A percentile compares a stretch with the other conserved stretches of the same genome.
These are phyloP conservation scores for Eucalyptus albens DNA, from an alignment of 345 rosid species.

Conservation along the genomic window DNA sequence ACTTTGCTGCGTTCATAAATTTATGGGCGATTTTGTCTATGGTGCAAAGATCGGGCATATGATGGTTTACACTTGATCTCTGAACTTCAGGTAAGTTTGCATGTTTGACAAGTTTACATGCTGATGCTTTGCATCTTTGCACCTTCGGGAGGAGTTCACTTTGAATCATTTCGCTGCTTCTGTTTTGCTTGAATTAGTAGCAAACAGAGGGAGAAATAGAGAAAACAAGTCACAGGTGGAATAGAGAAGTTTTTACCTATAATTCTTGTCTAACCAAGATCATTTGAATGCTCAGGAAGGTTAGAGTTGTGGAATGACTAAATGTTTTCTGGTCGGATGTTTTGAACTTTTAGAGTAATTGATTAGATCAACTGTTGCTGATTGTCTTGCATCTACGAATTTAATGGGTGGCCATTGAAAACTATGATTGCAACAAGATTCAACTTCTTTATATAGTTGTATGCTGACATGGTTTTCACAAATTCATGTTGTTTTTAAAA, in stretches of 20 bases:
- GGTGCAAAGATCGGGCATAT: not conserved
- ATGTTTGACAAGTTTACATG: not conserved
- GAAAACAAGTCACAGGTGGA: not conserved
- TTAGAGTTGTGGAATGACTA: not conserved
- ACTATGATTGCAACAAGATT: not conserved
- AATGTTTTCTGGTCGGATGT: not conserved
- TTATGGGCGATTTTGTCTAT: not conserved
- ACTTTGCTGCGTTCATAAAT: not conserved
- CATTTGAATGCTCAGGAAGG: not conserved
- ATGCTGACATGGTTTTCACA: not conserved
- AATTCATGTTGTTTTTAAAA: not conserved
- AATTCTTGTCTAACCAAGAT: not conserved
- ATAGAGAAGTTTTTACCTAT: not conserved
- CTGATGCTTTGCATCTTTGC: not conserved
- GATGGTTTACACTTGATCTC: conserved; percentile 8
- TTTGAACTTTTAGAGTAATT: not conserved
- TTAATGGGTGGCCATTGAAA: not conserved
- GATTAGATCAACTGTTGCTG: not conserved
- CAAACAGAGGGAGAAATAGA: not conserved
- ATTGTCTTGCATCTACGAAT: not conserved
- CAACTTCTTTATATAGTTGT: not conserved
- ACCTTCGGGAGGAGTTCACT: not conserved
- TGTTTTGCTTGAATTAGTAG: not conserved
- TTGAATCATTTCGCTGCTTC: not conserved
- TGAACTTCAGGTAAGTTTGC: conserved; percentile 5